phyloP scores from a whole-genome alignment of 768 basidiomycete genomes.

The Suillus hirtellus region DNA sequence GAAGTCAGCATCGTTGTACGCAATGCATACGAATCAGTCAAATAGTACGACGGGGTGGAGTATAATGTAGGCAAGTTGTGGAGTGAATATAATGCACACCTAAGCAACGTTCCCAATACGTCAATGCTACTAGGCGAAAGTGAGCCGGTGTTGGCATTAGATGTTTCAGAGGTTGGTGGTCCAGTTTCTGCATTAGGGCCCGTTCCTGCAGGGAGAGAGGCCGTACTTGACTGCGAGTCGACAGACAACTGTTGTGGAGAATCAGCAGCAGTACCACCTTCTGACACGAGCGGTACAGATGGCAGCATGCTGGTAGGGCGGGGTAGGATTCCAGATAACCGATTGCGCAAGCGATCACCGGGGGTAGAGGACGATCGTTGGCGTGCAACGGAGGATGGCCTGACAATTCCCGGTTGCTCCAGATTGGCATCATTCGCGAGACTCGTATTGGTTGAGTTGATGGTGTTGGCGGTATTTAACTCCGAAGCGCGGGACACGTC shows the following conservation, averaged over 20 bases:
- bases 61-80: slow-evolving; percentile 5
- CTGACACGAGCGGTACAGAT: slow-evolving; percentile 14
- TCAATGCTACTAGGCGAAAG: slow-evolving; percentile 78
- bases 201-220: slow-evolving; percentile 4
- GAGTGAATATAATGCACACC: slow-evolving; percentile 44
- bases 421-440: slow-evolving; percentile 9
- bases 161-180: slow-evolving; percentile 14
- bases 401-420: slow-evolving; percentile 7
- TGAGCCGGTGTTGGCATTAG: slow-evolving; percentile 27
- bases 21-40: slow-evolving; percentile 9
- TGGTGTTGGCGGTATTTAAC: slow-evolving; percentile 20
- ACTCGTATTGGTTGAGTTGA: slow-evolving; percentile 16
- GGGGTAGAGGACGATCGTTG: slow-evolving; percentile 30
- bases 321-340: slow-evolving; percentile 41
- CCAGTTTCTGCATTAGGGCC: slow-evolving; percentile 8
- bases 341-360: slow-evolving; percentile 32
- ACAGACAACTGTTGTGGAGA: slow-evolving; percentile 8
- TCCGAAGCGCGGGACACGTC: slow-evolving; percentile 50
- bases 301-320: slow-evolving; percentile 36
- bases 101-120: slow-evolving; percentile 79
- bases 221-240: slow-evolving; percentile 4
- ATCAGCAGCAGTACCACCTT: slow-evolving; percentile 3
- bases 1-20: slow-evolving; percentile 3
- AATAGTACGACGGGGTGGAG: not conserved
- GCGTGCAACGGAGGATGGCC: slow-evolving; percentile 21